phyloP scores from a whole-genome alignment of 2,329 filamentous ascomycete genomes.

The Xylariaceae sp. region DNA sequence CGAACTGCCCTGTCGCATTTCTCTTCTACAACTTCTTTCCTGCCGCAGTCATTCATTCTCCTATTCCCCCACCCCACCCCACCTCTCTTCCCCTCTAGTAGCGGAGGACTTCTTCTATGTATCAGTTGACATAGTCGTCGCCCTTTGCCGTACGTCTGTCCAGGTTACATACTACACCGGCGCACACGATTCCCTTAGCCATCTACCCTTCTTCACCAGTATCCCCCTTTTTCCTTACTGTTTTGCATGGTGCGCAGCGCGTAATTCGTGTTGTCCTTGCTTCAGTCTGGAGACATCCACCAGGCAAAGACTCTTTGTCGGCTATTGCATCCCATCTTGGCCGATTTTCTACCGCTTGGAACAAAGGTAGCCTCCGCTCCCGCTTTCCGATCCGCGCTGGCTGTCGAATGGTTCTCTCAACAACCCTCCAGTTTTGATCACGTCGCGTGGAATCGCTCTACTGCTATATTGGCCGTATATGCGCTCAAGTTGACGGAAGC shows the following conservation, averaged over 20 bases:
- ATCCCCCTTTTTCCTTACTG: slow-evolving; percentile 11
- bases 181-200: slow-evolving; percentile 22
- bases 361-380: slow-evolving; percentile 1
- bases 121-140: slow-evolving; percentile 22
- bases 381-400: neutral
- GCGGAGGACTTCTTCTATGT: slow-evolving; percentile 26
- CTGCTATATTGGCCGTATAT: slow-evolving; percentile 12
- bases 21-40: slow-evolving; percentile 19
- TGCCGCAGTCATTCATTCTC: slow-evolving; percentile 26
- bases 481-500: slow-evolving; percentile 1
- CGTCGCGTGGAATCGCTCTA: neutral
- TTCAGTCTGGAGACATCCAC: neutral
- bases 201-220: slow-evolving; percentile 2
- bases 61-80: neutral
- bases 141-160: slow-evolving; percentile 17
- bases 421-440: slow-evolving; percentile 4
- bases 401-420: slow-evolving; percentile 3
- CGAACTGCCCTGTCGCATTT: slow-evolving; percentile 16
- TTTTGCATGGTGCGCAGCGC: slow-evolving; percentile 7
- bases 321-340: slow-evolving; percentile 1
- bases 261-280: slow-evolving; percentile 1
- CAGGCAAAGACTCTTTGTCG: neutral
- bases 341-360: neutral
- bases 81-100: neutral
- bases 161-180: slow-evolving; percentile 15